phyloP scores from a whole-genome alignment of 1,139 yeast genomes.

The Pichia sp. region DNA sequence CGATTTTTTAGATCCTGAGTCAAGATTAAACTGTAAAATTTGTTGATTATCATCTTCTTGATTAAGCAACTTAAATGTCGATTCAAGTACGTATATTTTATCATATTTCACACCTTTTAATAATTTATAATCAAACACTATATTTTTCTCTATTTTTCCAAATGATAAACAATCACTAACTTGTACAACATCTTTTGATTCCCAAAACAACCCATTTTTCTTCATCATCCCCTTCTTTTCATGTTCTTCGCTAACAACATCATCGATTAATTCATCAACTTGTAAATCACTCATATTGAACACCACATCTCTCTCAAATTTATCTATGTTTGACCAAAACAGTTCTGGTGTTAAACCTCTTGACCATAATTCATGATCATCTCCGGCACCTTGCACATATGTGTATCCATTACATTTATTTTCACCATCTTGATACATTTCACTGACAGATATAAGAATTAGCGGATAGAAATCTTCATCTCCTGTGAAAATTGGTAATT shows the following conservation, averaged over 20 bases:
- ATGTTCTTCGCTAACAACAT: constrained; percentile 12
- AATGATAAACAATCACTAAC: constrained; percentile 13
- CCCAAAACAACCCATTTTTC: constrained; percentile 3
- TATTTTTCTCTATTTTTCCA: constrained; percentile 12
- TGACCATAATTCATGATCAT: constrained; percentile 89
- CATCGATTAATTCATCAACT: constrained; percentile 29
- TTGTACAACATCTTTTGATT: not conserved
- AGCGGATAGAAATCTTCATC: constrained; percentile 34
- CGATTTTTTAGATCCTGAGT: constrained; percentile 51
- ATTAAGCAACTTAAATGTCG: constrained; percentile 4
- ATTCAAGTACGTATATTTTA: constrained; percentile 16
- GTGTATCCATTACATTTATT: constrained; percentile 40
- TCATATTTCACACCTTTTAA: constrained; percentile 10
- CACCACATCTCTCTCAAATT: constrained; percentile 31
- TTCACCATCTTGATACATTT: constrained; percentile 49
- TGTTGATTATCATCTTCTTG: not conserved
- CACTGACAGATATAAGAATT: constrained; percentile 60
- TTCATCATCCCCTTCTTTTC: not conserved
- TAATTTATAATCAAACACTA: not conserved
- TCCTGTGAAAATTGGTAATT: constrained; percentile 3
- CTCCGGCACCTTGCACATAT: constrained; percentile 90
- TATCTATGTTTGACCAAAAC: constrained; percentile 48
- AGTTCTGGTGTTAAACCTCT: constrained; percentile 43
- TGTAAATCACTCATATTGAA: constrained; percentile 34
- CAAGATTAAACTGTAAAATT: constrained; percentile 7